phyloP scores from a whole-genome alignment of 2,329 filamentous ascomycete species.

The Scytalidium sp. region DNA sequence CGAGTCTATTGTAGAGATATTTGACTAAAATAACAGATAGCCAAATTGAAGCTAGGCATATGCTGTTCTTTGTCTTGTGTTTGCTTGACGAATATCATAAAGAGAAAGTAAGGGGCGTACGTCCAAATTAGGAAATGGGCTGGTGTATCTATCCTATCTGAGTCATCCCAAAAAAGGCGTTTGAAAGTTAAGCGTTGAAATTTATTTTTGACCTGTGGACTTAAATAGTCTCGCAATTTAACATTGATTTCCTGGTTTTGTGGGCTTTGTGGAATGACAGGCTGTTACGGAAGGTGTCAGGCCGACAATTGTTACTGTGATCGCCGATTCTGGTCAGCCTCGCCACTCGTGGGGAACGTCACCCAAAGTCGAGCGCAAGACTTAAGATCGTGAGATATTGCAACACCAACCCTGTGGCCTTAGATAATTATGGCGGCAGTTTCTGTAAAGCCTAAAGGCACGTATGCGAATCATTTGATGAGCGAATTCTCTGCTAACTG shows the following conservation, averaged over 20 bases:
- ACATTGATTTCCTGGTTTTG: too few relatives aligned
- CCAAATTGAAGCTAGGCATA: too few relatives aligned
- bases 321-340: neutral
- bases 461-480: neutral
- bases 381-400: neutral
- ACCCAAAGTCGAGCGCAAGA: neutral
- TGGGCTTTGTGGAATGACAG: too few relatives aligned
- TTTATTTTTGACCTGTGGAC: too few relatives aligned
- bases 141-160: too few relatives aligned
- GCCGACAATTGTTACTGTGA: neutral
- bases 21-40: too few relatives aligned
- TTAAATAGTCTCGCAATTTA: too few relatives aligned
- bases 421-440: neutral
- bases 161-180: too few relatives aligned
- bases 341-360: neutral
- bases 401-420: neutral
- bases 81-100: too few relatives aligned
- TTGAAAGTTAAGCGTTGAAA: too few relatives aligned
- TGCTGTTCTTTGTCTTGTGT: too few relatives aligned
- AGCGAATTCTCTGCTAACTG: neutral
- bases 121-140: neutral
- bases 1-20: too few relatives aligned
- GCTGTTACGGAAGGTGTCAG: neutral
- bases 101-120: neutral
- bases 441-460: neutral